These are phyloP conservation scores for Coniochaeta sp. DNA, from an alignment of 2,329 filamentous ascomycete species.

Conservation along the genomic window DNA sequence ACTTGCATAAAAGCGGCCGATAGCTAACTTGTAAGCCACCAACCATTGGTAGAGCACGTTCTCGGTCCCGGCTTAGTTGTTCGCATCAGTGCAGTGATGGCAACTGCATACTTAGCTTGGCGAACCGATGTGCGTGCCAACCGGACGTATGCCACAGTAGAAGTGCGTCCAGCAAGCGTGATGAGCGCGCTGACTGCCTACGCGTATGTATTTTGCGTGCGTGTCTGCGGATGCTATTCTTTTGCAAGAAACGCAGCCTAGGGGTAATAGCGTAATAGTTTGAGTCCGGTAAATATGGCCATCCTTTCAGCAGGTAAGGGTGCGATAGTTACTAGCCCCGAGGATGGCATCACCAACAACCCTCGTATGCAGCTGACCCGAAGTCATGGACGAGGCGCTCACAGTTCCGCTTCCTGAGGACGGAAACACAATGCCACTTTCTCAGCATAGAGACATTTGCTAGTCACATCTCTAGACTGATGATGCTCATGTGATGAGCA, in stretches of 20 bases:
- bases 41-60: background rate
- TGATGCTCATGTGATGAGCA: background rate
- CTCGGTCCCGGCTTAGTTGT: too few relatives aligned
- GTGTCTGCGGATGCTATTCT: too few relatives aligned
- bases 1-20: background rate
- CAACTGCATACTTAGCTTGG: too few relatives aligned
- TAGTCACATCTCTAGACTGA: background rate
- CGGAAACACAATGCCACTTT: background rate
- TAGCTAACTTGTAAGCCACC: background rate
- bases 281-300: background rate
- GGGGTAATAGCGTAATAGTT: too few relatives aligned
- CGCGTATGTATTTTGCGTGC: background rate
- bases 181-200: background rate
- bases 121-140: background rate
- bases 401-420: background rate
- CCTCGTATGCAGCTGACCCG: background rate
- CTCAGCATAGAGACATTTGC: background rate
- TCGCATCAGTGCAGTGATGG: too few relatives aligned
- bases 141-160: background rate
- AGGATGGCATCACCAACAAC: background rate
- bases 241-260: too few relatives aligned
- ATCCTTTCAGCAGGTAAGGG: background rate
- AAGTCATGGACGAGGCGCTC: background rate
- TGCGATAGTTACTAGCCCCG: too few relatives aligned
- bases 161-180: background rate